Evolutionary conservation across 495 filamentous ascomycete genomes (phyloP).

Genomic region (Aspergillus leporis): DNA sequence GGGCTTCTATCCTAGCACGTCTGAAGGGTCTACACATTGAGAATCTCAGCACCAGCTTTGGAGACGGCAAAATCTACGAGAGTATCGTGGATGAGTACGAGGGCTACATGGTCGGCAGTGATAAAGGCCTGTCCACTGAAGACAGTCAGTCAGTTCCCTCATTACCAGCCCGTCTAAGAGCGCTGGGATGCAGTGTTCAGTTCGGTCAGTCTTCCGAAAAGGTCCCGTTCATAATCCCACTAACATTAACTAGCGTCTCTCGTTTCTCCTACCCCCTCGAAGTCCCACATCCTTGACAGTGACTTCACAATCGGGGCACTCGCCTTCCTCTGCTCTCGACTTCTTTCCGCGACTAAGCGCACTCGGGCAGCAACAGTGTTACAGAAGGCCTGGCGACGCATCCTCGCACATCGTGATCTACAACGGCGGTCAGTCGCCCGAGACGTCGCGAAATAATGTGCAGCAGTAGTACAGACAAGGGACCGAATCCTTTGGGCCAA

Average conservation of each 20-base stretch:
- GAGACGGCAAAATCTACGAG: conserved; percentile 55
- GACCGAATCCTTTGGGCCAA: conserved; percentile 52
- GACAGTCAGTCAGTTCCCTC: conserved; percentile 4
- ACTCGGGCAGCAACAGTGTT: conserved; percentile 46
- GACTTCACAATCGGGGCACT: conserved; percentile 57
- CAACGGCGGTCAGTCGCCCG: conserved; percentile 42
- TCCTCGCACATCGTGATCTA: conserved; percentile 24
- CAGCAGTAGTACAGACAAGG: conserved; percentile 43
- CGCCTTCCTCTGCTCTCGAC: conserved; percentile 62
- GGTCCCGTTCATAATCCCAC: background rate
- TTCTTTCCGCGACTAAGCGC: conserved; percentile 53
- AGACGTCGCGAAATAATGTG: conserved; percentile 47
- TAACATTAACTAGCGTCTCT: conserved; percentile 30
- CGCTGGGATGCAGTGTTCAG: conserved; percentile 41
- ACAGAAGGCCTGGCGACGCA: conserved; percentile 45
- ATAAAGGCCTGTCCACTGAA: background rate
- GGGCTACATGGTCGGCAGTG: conserved; percentile 28
- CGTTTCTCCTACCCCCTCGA: conserved; percentile 33
- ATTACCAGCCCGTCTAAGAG: conserved; percentile 30
- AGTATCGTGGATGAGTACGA: conserved; percentile 62
- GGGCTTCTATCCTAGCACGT: conserved; percentile 52
- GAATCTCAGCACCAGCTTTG: conserved; percentile 63
- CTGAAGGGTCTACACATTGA: conserved; percentile 47
- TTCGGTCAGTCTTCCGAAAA: conserved; percentile 39
- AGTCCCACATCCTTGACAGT: conserved; percentile 40